Base-by-base conservation (phyloP, 1,284 basidiomycete genomes). In the Leccinum subfulvum region DNA sequence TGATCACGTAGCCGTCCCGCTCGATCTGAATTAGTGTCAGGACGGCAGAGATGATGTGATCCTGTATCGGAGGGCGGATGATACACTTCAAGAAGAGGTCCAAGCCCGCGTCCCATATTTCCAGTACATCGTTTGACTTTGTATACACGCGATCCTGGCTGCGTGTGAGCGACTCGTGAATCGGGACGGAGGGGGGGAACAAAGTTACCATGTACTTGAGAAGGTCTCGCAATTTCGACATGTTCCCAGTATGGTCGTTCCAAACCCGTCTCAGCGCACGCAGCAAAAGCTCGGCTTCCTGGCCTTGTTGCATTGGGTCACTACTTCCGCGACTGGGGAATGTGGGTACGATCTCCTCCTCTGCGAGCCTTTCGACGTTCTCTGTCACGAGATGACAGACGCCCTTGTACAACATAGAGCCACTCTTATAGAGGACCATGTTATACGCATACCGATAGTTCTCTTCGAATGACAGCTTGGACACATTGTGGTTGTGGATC, bases 401-500 rank as follows among this genome's bases (percentile, higher is more conserved):
- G 4, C 95, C 97, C 39, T 90, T 88, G 78, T 99, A 99, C 37
- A 99, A 82, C 80, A 85, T 87, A 62, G 91, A 90, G 8, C 96
- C 96, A 64, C 90, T 85, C 76, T 91, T 94, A 74, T 90, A 85
- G 11, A 97, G 83, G 3, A 97, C 95, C 85, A 98, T 89, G 75
- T 95, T 96, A 77, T 97, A 97, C 21, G 90, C 94, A 74, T 92
- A 95, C 52, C 95, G 86, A 74, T 97, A 95, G 71, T 97, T 95
- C 79, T 98, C 97, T 77, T 99, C 97, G 72, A 96, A 99, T 14
- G 94, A 97, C 33, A 99, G 86, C 71, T 89, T 91, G 61, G 88
- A 88, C 7, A 95, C 94, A 77, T 97, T 94, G 78, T 97, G 94
- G 69, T 94, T 92, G 76, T 97, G 94, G 62, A 99, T 99, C 81